These are phyloP conservation scores for Colletotrichum shisoi DNA, from an alignment of 2,329 filamentous ascomycete genomes.

Conservation along the genomic window DNA sequence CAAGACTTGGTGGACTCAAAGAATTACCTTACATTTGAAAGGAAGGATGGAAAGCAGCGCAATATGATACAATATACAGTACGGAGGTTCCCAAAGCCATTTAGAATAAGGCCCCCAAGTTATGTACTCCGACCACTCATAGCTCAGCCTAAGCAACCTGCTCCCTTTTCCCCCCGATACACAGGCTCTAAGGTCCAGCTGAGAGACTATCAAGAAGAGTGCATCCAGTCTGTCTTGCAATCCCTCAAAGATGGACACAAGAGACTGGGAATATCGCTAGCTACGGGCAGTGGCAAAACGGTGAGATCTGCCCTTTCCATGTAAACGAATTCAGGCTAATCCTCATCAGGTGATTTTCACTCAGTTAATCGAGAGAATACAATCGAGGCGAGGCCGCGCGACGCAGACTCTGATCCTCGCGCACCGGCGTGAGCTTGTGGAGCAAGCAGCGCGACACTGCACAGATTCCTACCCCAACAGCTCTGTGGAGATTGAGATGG, in stretches of 20 bases:
- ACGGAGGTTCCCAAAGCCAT: neutral
- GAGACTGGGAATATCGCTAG: slow-evolving; percentile 82
- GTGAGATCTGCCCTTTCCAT: slow-evolving; percentile 52
- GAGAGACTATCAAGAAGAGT: slow-evolving; percentile 89
- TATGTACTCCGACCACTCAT: neutral
- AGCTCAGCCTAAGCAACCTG: neutral
- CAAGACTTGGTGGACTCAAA: neutral
- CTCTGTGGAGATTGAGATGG: slow-evolving; percentile 91
- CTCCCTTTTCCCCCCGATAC: slow-evolving; percentile 2
- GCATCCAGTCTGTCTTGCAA: slow-evolving; percentile 79
- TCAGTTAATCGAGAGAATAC: slow-evolving; percentile 83
- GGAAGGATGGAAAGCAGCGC: neutral
- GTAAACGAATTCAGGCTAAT: slow-evolving; percentile 7
- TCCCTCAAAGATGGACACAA: slow-evolving; percentile 76
- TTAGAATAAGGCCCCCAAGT: neutral
- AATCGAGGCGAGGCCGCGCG: slow-evolving; percentile 62
- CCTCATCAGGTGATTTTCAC: slow-evolving; percentile 84
- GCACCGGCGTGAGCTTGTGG: slow-evolving; percentile 90
- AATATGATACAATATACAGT: slow-evolving; percentile 13
- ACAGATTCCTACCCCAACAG: slow-evolving; percentile 79
- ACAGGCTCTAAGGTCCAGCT: slow-evolving; percentile 60
- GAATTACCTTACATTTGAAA: neutral
- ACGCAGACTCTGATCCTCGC: slow-evolving; percentile 88
- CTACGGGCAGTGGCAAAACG: slow-evolving; percentile 89
- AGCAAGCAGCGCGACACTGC: slow-evolving; percentile 91